Percentiles rank a stretch among this genome's conserved stretches.
These are phyloP conservation scores for Ganoderma lucidum DNA, from an alignment of 1,284 basidiomycete species.

Conservation along the genomic window DNA sequence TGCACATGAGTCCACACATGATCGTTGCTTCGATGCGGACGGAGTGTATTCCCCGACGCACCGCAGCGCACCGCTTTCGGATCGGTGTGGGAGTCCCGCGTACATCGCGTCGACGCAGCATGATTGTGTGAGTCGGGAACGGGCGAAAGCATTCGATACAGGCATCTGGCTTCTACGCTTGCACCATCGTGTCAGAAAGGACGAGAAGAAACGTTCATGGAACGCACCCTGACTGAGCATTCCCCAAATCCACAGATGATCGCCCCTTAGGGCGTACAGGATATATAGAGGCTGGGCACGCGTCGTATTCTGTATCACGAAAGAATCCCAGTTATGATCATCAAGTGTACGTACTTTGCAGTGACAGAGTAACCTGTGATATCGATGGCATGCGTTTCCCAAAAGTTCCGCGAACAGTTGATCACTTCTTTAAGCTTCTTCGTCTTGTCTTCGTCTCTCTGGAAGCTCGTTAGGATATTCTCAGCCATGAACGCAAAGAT, in stretches of 20 bases:
- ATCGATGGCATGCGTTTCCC: background rate
- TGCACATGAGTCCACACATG: constrained; percentile 7
- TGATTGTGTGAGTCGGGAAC: background rate
- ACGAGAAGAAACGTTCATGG: background rate
- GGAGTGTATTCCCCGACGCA: background rate
- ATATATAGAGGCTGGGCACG: background rate
- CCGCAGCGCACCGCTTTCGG: background rate
- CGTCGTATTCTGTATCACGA: background rate
- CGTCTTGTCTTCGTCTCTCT: background rate
- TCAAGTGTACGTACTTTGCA: background rate
- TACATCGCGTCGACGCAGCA: background rate
- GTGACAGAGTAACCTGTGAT: background rate
- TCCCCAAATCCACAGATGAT: background rate
- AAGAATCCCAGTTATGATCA: background rate
- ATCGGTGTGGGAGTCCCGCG: background rate
- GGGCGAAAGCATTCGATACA: background rate
- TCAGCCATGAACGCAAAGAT: background rate
- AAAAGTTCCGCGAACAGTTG: background rate
- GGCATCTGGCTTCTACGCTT: background rate
- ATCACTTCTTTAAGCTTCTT: background rate
- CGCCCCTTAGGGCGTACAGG: background rate
- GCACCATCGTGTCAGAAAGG: background rate
- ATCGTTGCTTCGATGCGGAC: background rate
- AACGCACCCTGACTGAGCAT: background rate
- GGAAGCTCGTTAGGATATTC: background rate